These are phyloP conservation scores for Alternaria atra DNA, from an alignment of 2,329 filamentous ascomycete species.

Conservation along the genomic window DNA sequence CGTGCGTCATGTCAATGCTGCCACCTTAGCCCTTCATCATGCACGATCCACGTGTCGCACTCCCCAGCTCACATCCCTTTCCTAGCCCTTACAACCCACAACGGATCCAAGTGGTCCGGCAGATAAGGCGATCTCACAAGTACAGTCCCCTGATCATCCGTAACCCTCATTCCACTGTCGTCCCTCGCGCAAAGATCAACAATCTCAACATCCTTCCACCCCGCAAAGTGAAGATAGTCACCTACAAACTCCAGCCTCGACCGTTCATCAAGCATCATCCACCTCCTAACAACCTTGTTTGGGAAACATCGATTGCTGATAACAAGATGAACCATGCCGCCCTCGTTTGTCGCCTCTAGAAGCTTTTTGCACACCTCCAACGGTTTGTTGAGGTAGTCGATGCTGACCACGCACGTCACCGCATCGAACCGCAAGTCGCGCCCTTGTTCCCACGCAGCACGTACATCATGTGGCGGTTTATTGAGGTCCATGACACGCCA, in stretches of 20 bases:
- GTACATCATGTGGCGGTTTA: slow-evolving; percentile 41
- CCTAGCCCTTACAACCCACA: slow-evolving; percentile 41
- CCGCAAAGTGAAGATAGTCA: slow-evolving; percentile 61
- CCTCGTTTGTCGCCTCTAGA: slow-evolving; percentile 50
- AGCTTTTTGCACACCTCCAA: slow-evolving; percentile 57
- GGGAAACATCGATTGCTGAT: slow-evolving; percentile 64
- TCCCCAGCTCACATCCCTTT: slow-evolving; percentile 10
- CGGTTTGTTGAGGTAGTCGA: slow-evolving; percentile 62
- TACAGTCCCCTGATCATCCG: slow-evolving; percentile 34
- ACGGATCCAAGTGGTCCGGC: slow-evolving; percentile 33
- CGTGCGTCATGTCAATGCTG: background rate
- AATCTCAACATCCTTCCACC: slow-evolving; percentile 63
- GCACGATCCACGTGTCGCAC: too few relatives aligned
- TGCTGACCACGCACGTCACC: slow-evolving; percentile 61
- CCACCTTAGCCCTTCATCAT: too few relatives aligned
- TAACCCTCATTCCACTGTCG: slow-evolving; percentile 28
- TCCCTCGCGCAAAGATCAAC: slow-evolving; percentile 59
- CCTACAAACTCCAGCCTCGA: slow-evolving; percentile 61
- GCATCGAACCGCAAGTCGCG: slow-evolving; percentile 50
- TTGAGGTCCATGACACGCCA: slow-evolving; percentile 57
- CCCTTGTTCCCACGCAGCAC: slow-evolving; percentile 14
- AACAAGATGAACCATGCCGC: slow-evolving; percentile 60
- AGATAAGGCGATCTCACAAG: slow-evolving; percentile 17
- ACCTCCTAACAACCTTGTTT: slow-evolving; percentile 61
- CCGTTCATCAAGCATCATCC: slow-evolving; percentile 57